Evolutionary conservation across 495 filamentous ascomycete genomes (phyloP), one percentile per base, ranked within the genome.

Genomic region (Xylaria intraflava): DNA sequence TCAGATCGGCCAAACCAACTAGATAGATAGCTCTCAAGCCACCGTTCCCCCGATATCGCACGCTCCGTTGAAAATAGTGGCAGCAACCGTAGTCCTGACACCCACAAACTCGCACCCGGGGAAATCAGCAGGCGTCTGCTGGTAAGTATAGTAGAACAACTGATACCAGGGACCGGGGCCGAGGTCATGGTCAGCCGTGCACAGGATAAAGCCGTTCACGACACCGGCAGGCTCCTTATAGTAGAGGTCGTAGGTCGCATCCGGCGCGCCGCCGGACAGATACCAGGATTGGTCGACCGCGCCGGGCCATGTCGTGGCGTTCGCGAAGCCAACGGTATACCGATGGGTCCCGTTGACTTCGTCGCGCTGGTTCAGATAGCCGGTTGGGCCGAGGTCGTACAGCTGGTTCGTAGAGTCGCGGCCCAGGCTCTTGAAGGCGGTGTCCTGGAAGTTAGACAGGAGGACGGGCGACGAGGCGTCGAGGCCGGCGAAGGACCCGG

Each of bases 261-360:
- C 44, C 11, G 38, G 26, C 14, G 23, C 26, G 1, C 38, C 36
- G n/a, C 35, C 43, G 1, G 19, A 17, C 0, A 53, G 27, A 8
- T 31, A 29, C 49, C 55, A 58, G 19, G 40, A 23, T 10, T 0
- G 3, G 20, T 53, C 54, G 6, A 52, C 54, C 23, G 35, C 43
- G 14, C 54, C 54, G 4, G 53, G 53, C 53, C 53, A 56, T 1
- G 31, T 29, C 17, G 48, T 19, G 1, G 47, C 54, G 31, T 57
- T 57, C n/a, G 41, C 54, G 40, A 57, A 57, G 31, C 54, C 54
- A 4, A 57, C 54, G 4, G 54, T 57, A 30, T 52, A 52, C 41
- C 54, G 47, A 17, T 10, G 6, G 2, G 54, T 52, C n/a, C 48
- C 41, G 29, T 46, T 38, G 40, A 42, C 4, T 19, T 46, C 40